Base-by-base conservation (phyloP, 2,329 filamentous ascomycete genomes). In the Periconia digitata region DNA sequence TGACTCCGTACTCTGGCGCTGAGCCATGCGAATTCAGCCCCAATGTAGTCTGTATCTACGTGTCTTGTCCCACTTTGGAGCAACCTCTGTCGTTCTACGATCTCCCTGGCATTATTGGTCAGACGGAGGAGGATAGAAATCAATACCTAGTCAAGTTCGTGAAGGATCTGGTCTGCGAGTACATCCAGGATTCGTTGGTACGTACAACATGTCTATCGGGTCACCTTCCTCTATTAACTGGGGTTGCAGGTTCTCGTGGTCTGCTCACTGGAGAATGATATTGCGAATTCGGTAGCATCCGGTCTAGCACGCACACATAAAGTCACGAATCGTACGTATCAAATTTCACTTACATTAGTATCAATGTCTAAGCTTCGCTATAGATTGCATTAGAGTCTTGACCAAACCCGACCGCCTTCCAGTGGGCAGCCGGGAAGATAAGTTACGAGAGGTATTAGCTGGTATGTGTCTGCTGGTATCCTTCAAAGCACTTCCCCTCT, bases 31-130 rank as follows among this genome's bases (percentile, higher is more conserved):
- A 88, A 8, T 95, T 95, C 56, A 90, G 87, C 0, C 91, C 91
- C 0, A 96, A 96, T 55, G 79, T 91, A 0, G 85, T 96, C 0
- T 81, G 85, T 0, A 75, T 96, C 20, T 82, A 90, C 44, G 90
- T 96, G 21, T 83, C 83, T 0, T 87, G 86, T 0, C 87, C 87
- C 0, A 78, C 77, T 0, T 78, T 92, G 0, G n/a, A n/a, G n/a
- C 86, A 89, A 0, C 84, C 89, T 6, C 67, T 96, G 0, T 90
- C 86, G 0, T 95, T 96, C 59, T 92, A 89, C 51, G 91, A 96
- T 51, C 77, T 96, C 0, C 91, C 91, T 0, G 91, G 91, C 0
- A 84, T 95, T 0, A 92, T 95, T 52, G 83, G 85, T 17, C 86
- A 86, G 7, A 80, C 85, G 0, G 82, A 84, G 2, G 77, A 84